Base-by-base conservation (phyloP, 2,329 filamentous ascomycete genomes). In the Sphaceloma murrayae region DNA sequence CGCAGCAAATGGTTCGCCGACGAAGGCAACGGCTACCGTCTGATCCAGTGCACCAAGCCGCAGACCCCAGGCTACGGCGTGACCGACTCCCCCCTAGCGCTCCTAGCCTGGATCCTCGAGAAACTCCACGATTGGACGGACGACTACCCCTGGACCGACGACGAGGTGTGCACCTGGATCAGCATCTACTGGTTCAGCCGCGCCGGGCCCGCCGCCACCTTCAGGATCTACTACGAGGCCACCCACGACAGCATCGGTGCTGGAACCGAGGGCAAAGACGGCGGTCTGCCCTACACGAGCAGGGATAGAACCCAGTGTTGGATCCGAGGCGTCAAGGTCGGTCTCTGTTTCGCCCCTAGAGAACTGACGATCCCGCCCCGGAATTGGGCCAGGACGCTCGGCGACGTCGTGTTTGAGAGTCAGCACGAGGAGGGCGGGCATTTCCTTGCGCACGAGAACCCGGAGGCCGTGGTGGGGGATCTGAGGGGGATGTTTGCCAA, bases 51-150 rank as follows among this genome's bases (percentile, higher is more conserved):
- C 9, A 86, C 82, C 0, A 79, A 80, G 46, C 84, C 85, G 0
- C 77, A 85, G 42, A 89, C 84, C 0, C 56, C 88, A 0, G 79
- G 78, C 0, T 85, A 84, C 54, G 77, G 69, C 0, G 67, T 88
- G 2, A 69, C 74, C 0, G 82, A 87, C 56, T 79, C 73, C 5
- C 85, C 84, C 0, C 73, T 84, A 0, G 81, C 73, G 0, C 63
- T 86, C 2, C 66, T 89, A 1, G 75, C 81, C 0, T 91, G 85
- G 85, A 78, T 89, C 24, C 83, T 83, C 52, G 85, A 89, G 62
- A 89, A 89, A 58, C 63, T 89, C 27, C 75, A 80, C 52, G 78
- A 83, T 53, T 89, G 83, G 84, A 77, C 77, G 0, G 82, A 88
- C 53, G 54, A 53, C 1, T 86, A 86, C 55, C 65, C 73, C 0